Percentiles rank a stretch among this genome's conserved stretches.
Conservation (phyloP, 2,329 filamentous ascomycete genomes). For the Capronia americana region DNA sequence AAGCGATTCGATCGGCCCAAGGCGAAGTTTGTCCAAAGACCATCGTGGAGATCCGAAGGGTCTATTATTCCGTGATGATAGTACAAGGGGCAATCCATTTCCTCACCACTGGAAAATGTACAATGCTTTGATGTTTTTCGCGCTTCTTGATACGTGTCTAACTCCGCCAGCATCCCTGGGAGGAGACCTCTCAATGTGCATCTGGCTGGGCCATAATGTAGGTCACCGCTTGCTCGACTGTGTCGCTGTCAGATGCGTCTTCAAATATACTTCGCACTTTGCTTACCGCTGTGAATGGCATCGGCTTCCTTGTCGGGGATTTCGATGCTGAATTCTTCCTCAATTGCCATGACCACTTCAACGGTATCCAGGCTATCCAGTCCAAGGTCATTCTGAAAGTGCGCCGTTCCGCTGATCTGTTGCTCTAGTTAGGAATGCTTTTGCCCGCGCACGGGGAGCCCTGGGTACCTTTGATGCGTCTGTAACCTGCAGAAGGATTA, state of each 20-base stretch:
- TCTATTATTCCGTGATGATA: slow-evolving; percentile 36
- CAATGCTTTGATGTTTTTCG: slow-evolving; percentile 31
- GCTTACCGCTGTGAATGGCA: slow-evolving; percentile 88
- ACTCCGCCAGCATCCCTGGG: slow-evolving; percentile 6
- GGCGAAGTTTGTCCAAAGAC: slow-evolving; percentile 23
- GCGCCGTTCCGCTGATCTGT: slow-evolving; percentile 80
- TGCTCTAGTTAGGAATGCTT: slow-evolving; percentile 39
- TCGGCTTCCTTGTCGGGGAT: slow-evolving; percentile 98
- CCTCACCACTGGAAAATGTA: slow-evolving; percentile 34
- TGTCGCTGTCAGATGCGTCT: slow-evolving; percentile 40
- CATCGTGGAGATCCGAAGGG: slow-evolving; percentile 33
- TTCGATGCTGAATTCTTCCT: slow-evolving; percentile 96
- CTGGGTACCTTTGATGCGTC: slow-evolving; percentile 62
- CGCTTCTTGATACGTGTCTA: slow-evolving; percentile 31
- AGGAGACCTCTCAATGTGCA: slow-evolving; percentile 48
- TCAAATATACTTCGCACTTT: neutral
- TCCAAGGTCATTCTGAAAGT: slow-evolving; percentile 97
- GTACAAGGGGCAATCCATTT: slow-evolving; percentile 35
- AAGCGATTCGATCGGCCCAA: neutral
- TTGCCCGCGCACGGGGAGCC: neutral
- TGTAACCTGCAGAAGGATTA: slow-evolving; percentile 47
- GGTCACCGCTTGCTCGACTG: slow-evolving; percentile 91
- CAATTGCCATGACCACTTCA: slow-evolving; percentile 99
- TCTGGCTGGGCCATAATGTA: slow-evolving; percentile 94
- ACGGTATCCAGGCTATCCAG: slow-evolving; percentile 98